Conservation (phyloP, 345 rosid species). For the Camelina sativa region DNA sequence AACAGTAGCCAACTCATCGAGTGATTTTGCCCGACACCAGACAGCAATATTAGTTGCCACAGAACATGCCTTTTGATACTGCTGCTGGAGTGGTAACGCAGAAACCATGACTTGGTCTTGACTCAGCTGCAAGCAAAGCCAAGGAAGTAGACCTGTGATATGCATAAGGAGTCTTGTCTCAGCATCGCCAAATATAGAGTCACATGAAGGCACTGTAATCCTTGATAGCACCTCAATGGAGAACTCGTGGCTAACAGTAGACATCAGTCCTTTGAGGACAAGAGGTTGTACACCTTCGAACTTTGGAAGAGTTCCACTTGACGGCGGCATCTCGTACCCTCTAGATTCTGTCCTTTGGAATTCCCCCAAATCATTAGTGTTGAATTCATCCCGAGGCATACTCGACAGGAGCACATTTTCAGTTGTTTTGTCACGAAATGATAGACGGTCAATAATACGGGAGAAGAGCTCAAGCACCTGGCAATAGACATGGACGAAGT, state of each 20-base stretch:
- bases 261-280: conserved; percentile 95
- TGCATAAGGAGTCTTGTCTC: conserved; percentile 99
- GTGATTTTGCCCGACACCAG: conserved; percentile 86
- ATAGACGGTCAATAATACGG: conserved; percentile 83
- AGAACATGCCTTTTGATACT: conserved; percentile 85
- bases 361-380: conserved; percentile 58
- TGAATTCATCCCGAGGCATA: conserved; percentile 93
- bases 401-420: conserved; percentile 98
- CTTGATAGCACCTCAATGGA: conserved; percentile 88
- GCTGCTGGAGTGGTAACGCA: conserved; percentile 81
- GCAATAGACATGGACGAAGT: conserved; percentile 95
- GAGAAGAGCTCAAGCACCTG: conserved; percentile 98
- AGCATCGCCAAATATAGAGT: conserved; percentile 88
- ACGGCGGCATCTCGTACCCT: conserved; percentile 68
- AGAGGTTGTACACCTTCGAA: conserved; percentile 98
- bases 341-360: conserved; percentile 75
- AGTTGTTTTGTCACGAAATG: conserved; percentile 88
- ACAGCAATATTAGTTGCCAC: conserved; percentile 77
- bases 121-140: conserved; percentile 95
- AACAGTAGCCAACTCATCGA: conserved; percentile 75
- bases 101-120: conserved; percentile 64
- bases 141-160: conserved; percentile 91
- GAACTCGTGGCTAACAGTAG: conserved; percentile 87
- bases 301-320: conserved; percentile 75
- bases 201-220: conserved; percentile 89